These are phyloP conservation scores for Calonectria pseudoreteaudii DNA, from an alignment of 2,329 filamentous ascomycete genomes.

Conservation along the genomic window DNA sequence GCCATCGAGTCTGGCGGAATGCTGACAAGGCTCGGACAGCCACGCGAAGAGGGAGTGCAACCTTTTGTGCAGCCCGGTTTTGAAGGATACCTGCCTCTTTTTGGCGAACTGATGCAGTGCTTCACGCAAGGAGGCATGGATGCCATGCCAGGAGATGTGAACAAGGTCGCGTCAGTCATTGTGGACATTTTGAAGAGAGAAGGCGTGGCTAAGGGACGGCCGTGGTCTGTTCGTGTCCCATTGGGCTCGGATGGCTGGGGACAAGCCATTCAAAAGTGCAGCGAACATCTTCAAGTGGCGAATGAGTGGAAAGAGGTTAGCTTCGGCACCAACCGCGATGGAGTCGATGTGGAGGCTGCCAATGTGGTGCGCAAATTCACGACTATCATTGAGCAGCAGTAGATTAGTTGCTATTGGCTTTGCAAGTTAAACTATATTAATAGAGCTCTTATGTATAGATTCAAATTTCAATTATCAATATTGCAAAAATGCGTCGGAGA, in stretches of 20 bases:
- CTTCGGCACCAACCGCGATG: constrained; percentile 8
- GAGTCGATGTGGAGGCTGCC: background rate
- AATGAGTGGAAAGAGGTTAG: constrained; percentile 3
- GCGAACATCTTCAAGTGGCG: background rate
- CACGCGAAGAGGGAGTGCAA: constrained; percentile 31
- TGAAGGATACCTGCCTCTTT: constrained; percentile 10
- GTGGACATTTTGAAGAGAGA: constrained; percentile 38
- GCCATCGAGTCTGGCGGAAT: constrained; percentile 50
- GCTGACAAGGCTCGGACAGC: constrained; percentile 43
- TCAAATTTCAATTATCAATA: background rate
- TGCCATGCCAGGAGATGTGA: constrained; percentile 7
- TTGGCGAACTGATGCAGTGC: constrained; percentile 5
- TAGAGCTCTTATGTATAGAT: background rate
- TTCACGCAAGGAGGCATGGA: background rate
- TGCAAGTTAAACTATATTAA: background rate
- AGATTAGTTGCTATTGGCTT: background rate
- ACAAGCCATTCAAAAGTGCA: constrained; percentile 6
- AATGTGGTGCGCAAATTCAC: constrained; percentile 6
- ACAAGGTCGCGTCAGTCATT: constrained; percentile 3
- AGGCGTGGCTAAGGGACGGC: constrained; percentile 33
- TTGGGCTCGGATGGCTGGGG: constrained; percentile 19
- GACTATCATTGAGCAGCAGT: background rate
- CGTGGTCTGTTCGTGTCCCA: constrained; percentile 12
- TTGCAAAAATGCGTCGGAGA: background rate
- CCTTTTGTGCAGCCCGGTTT: background rate